phyloP scores from a whole-genome alignment of 2,329 filamentous ascomycete genomes.

The Nothophaeocryptopus gaeumannii region DNA sequence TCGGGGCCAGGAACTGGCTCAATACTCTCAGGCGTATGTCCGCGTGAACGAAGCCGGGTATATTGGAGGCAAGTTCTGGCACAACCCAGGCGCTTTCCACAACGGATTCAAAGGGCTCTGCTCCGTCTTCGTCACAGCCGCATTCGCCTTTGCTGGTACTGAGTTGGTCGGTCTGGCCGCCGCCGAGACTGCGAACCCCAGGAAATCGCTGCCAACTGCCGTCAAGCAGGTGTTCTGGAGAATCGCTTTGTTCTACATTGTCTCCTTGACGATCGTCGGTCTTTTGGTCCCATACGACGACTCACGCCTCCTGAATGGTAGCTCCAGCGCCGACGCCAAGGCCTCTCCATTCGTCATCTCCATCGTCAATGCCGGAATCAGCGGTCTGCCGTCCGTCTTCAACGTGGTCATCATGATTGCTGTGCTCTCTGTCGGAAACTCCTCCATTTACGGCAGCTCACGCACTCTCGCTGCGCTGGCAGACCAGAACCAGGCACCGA shows the following conservation, averaged over 20 bases:
- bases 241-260: constrained; percentile 36
- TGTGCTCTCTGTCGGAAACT: constrained; percentile 60
- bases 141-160: constrained; percentile 63
- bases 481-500: constrained; percentile 59
- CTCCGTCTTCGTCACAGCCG: constrained; percentile 62
- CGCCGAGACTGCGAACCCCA: constrained; percentile 52
- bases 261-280: constrained; percentile 34
- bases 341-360: constrained; percentile 65
- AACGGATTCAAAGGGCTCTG: constrained; percentile 65
- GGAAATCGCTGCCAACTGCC: constrained; percentile 42
- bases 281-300: constrained; percentile 35
- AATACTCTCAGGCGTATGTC: constrained; percentile 10
- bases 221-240: constrained; percentile 38
- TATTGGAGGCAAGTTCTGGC: constrained; percentile 56
- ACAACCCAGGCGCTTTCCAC: constrained; percentile 38
- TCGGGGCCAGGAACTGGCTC: not conserved
- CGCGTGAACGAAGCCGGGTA: constrained; percentile 50
- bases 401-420: constrained; percentile 65
- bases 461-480: constrained; percentile 86
- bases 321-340: constrained; percentile 38
- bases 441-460: constrained; percentile 59
- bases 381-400: constrained; percentile 61
- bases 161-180: constrained; percentile 59
- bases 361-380: constrained; percentile 60
- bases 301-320: constrained; percentile 35